These are phyloP conservation scores for Boechera retrofracta DNA, from an alignment of 345 rosid species.

Conservation along the genomic window DNA sequence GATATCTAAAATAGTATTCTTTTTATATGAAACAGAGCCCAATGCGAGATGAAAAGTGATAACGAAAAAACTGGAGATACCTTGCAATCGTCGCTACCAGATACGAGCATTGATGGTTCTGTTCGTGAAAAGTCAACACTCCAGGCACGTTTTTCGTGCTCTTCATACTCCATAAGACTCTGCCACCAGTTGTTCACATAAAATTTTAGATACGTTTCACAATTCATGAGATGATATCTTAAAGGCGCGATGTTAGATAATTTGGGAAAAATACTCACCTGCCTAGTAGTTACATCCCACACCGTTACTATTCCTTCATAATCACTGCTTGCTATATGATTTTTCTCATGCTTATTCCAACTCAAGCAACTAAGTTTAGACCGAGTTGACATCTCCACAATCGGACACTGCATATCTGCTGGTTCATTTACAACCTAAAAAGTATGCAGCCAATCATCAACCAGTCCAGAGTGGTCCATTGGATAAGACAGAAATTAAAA, in stretches of 20 bases:
- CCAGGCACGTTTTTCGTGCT: slow-evolving; percentile 99
- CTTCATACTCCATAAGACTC: slow-evolving; percentile 98
- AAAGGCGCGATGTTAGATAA: neutral
- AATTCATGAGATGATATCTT: slow-evolving; percentile 18
- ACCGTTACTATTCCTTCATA: slow-evolving; percentile 98
- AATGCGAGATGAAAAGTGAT: neutral
- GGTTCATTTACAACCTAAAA: slow-evolving; percentile 85
- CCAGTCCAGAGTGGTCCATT: neutral
- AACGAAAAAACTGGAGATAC: slow-evolving; percentile 49
- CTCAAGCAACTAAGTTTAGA: slow-evolving; percentile 98
- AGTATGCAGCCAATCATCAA: slow-evolving; percentile 32
- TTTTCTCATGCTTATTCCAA: slow-evolving; percentile 93
- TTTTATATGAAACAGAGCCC: slow-evolving; percentile 1
- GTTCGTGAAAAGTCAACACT: slow-evolving; percentile 95
- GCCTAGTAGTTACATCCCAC: slow-evolving; percentile 96
- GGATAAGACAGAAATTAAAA: slow-evolving; percentile 15
- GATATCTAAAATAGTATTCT: neutral
- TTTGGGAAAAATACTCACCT: slow-evolving; percentile 52
- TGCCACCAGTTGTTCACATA: slow-evolving; percentile 42
- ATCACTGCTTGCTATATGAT: slow-evolving; percentile 97
- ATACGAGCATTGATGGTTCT: slow-evolving; percentile 95
- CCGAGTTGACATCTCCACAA: slow-evolving; percentile 95
- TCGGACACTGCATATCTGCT: slow-evolving; percentile 79
- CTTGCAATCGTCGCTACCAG: slow-evolving; percentile 99
- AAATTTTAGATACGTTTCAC: slow-evolving; percentile 9